Base-by-base conservation (phyloP, 116 monocot species). In the Iris pallida region DNA sequence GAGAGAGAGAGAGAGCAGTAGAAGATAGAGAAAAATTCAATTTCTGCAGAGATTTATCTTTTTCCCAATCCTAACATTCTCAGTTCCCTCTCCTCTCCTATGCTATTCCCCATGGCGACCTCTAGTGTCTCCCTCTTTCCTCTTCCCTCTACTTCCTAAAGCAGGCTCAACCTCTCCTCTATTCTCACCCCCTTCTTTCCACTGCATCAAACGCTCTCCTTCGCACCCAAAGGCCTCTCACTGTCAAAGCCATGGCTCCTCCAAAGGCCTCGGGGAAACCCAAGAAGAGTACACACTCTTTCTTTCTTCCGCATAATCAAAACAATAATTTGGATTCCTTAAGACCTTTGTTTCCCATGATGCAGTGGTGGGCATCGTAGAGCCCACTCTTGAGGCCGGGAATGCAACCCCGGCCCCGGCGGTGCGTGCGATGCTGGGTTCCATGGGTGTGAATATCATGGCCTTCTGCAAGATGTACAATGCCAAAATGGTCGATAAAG, bases 321-420 rank as follows among this genome's bases (percentile, higher is more conserved):
- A 7, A 16, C 45, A 5, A 45, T 16, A 6, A 7, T 45, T 66
- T 71, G 49, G 16, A 13, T 17, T 53, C 14, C 0, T 48, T 66
- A 5, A 5, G 54, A 43, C 11, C 57, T 45, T 14, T 16, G 47
- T 53, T 7, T 11, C 46, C 16, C 40, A 4, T 55, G 47, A 5
- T 44, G 63, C 79, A 96, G 96, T 96, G 74, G 76, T 81, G 61
- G 96, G 89, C 40, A 53, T 91, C 7, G 73, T 96, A 53, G 92
- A 96, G 83, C 89, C 92, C 48, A 92, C 96, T 6, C 75, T 91
- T 65, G 96, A 91, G 61, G 92, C 96, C 4, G 92, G 96, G 48
- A 96, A 96, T 80, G 96, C 96, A 41, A 92, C 96, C 17, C 96
- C 96, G 16, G 96, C 96, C 20, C 95, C 96, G 40, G 92, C 96